A percentile compares a stretch with the other conserved stretches of the same genome.
These are phyloP conservation scores for Lagenaria siceraria DNA, from an alignment of 306 rosid species.

Conservation along the genomic window DNA sequence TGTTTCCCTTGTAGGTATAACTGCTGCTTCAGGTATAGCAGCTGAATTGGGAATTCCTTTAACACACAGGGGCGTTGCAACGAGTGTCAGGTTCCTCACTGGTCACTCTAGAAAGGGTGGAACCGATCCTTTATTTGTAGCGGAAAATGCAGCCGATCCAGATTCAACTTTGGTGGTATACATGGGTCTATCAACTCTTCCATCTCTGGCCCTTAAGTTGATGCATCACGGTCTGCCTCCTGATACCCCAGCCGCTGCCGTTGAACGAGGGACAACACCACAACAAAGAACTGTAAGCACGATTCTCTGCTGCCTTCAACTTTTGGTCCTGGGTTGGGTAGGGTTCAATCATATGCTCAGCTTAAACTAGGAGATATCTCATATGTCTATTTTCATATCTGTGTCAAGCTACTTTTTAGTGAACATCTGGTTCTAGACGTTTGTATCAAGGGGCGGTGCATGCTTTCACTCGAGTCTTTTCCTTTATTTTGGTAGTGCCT, in stretches of 20 bases:
- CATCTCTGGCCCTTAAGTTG: constrained; percentile 71
- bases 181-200: constrained; percentile 92
- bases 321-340: neutral
- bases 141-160: constrained; percentile 81
- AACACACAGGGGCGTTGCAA: constrained; percentile 82
- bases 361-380: neutral
- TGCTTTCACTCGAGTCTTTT: neutral
- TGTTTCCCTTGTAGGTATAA: constrained; percentile 47
- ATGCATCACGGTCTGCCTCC: constrained; percentile 70
- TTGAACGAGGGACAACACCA: constrained; percentile 88
- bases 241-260: constrained; percentile 77
- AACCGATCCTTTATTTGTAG: constrained; percentile 74
- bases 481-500: neutral
- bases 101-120: constrained; percentile 97
- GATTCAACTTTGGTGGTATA: constrained; percentile 85
- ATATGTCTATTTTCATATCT: neutral
- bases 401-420: neutral
- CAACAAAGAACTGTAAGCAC: constrained; percentile 68
- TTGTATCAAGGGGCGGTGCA: neutral
- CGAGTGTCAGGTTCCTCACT: constrained; percentile 72
- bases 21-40: constrained; percentile 96
- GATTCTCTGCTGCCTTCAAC: neutral
- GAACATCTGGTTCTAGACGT: neutral
- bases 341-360: neutral
- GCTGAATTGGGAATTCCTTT: constrained; percentile 83